Base-by-base conservation (phyloP, 768 basidiomycete genomes). In the Tulasnella sp. region DNA sequence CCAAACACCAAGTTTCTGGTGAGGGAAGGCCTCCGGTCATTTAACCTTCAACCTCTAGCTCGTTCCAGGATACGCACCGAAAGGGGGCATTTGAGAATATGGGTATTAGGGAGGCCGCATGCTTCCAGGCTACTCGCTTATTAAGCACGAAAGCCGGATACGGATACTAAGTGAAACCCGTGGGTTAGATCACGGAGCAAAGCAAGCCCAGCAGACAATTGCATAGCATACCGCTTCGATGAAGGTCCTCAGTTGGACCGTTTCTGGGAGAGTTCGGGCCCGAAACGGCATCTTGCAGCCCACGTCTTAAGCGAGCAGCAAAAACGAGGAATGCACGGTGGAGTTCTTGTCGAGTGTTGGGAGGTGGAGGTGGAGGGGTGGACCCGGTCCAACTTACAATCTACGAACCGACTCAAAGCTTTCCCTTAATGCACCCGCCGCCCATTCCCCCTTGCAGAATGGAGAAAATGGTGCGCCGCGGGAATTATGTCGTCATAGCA, bases 121-220 rank as follows among this genome's bases (percentile, higher is more conserved):
- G 61, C 46, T 79, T 77, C n/a, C 77, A 79, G 9, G 77, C 35
- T 23, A 39, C 72, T 26, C 74, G 55, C 26, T 76, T 78, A 32
- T 78, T 48, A 37, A 81, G 70, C 20, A 81, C 77, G 67, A 81
- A 81, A 20, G 81, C 81, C 20, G 81, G 79, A 51, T 79, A 79
- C 0, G 81, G 81, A 73, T 81, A 81, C 76, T 77, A 32, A 2
- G 5, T 57, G 10, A 57, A 16, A 9, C 39, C 39, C n/a, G 39
- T 39, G 18, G 15, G 6, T 29, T 10, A 9, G 55, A 23, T 57
- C 55, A n/a, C 4, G 16, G 29, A 32, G 35, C 15, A 37, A 71
- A 37, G 20, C 7, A 6, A 44, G 6, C 35, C 32, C 35, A 23
- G 35, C 35, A 71, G 70, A 13, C 42, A 37, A 26, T 23, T 39